Evolutionary conservation across 2,329 filamentous ascomycete genomes (phyloP).

Genomic region (Spiromastix sp.): DNA sequence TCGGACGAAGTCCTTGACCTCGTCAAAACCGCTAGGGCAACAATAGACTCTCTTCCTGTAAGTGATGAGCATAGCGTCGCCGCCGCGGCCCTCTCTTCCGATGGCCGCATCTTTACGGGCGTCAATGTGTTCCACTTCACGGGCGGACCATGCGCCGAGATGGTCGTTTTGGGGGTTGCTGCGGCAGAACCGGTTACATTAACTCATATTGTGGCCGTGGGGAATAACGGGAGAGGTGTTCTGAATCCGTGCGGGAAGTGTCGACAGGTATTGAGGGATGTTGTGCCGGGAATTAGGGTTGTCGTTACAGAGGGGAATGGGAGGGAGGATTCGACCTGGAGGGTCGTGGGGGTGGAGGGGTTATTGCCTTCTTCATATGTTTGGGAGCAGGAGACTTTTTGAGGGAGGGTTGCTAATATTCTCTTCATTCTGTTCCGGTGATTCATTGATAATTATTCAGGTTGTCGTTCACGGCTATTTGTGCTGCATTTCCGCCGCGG

Average conservation of each 20-base stretch:
- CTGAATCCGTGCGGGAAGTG: conserved; percentile 20
- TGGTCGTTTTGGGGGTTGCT: conserved; percentile 19
- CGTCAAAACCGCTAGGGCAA: no score
- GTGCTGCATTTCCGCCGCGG: no score
- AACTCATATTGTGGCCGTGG: conserved; percentile 18
- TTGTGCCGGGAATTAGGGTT: conserved; percentile 17
- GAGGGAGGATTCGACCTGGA: conserved; percentile 3
- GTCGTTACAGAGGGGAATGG: conserved; percentile 10
- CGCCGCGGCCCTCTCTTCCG: conserved; percentile 12
- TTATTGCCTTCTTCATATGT: conserved; percentile 9
- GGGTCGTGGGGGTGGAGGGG: conserved; percentile 5
- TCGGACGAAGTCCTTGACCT: conserved; percentile 14
- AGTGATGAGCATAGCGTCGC: conserved; percentile 18
- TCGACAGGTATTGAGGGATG: conserved; percentile 18
- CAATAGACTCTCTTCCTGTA: no score
- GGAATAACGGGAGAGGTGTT: conserved; percentile 13
- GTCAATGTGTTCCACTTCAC: conserved; percentile 21
- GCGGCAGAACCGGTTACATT: conserved; percentile 12
- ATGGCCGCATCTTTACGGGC: conserved; percentile 17
- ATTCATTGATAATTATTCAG: no score
- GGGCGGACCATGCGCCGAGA: conserved; percentile 21
- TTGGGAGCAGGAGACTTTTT: conserved; percentile 2
- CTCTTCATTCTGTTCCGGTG: no score
- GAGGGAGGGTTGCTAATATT: not conserved
- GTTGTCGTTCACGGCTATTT: no score